These are phyloP conservation scores for Apiospora marii DNA, from an alignment of 2,329 filamentous ascomycete genomes.

Conservation along the genomic window DNA sequence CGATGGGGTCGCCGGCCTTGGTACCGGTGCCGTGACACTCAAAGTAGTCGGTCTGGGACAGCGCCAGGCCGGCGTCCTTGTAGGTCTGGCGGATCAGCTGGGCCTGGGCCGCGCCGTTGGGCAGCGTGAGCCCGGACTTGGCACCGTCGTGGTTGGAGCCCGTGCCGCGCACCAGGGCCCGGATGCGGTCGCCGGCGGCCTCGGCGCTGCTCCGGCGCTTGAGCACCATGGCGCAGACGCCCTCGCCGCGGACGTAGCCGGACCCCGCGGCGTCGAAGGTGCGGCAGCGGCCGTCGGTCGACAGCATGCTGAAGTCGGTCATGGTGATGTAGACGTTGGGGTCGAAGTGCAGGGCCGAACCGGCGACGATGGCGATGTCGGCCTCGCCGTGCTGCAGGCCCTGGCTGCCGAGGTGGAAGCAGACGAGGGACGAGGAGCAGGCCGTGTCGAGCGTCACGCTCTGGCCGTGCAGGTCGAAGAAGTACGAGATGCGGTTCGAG, in stretches of 20 bases:
- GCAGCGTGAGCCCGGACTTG: slow-evolving; percentile 45
- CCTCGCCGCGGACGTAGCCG: slow-evolving; percentile 72
- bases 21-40: slow-evolving; percentile 59
- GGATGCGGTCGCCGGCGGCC: slow-evolving; percentile 64
- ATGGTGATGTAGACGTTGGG: slow-evolving; percentile 51
- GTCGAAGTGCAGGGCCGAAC: slow-evolving; percentile 14
- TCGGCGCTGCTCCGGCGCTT: slow-evolving; percentile 67
- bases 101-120: slow-evolving; percentile 41
- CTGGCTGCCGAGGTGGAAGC: slow-evolving; percentile 24
- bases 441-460: slow-evolving; percentile 27
- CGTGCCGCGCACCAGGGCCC: slow-evolving; percentile 61
- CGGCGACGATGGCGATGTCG: slow-evolving; percentile 17
- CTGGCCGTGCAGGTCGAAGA: slow-evolving; percentile 25
- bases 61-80: slow-evolving; percentile 23
- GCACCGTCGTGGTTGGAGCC: slow-evolving; percentile 65
- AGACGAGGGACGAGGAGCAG: slow-evolving; percentile 23
- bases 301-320: slow-evolving; percentile 61
- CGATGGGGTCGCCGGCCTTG: slow-evolving; percentile 54
- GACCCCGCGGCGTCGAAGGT: slow-evolving; percentile 65
- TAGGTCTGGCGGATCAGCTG: slow-evolving; percentile 40
- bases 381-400: slow-evolving; percentile 20
- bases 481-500: slow-evolving; percentile 27
- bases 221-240: slow-evolving; percentile 63
- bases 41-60: slow-evolving; percentile 42
- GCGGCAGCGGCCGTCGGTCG: slow-evolving; percentile 57